Percentiles rank a stretch among this genome's conserved stretches.
Evolutionary conservation across 352 stramenopile genomes (phyloP).

Genomic region (Lagenidium giganteum): DNA sequence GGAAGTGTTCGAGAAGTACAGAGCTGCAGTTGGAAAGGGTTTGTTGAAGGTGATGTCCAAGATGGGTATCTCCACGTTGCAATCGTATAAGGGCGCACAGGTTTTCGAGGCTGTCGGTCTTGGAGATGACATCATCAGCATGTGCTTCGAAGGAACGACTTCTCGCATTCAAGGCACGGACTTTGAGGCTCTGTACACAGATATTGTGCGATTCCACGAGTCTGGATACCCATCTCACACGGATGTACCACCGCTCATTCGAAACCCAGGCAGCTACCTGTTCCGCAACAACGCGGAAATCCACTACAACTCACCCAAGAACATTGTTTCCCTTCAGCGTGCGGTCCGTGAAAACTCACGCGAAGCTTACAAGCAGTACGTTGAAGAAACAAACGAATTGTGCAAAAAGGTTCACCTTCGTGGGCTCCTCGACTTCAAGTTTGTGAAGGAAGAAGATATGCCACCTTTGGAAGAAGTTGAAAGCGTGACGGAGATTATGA

Average conservation of each 20-base stretch:
- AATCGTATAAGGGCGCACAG: constrained; percentile 94
- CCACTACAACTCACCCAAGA: constrained; percentile 94
- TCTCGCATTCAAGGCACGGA: constrained; percentile 91
- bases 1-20: constrained; percentile 66
- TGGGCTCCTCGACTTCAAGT: constrained; percentile 94
- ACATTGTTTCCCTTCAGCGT: constrained; percentile 94
- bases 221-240: constrained; percentile 81
- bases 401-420: constrained; percentile 90
- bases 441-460: constrained; percentile 86
- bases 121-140: constrained; percentile 88
- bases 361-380: constrained; percentile 92
- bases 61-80: constrained; percentile 95
- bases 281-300: constrained; percentile 92
- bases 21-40: constrained; percentile 57
- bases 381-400: constrained; percentile 85
- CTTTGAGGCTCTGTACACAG: constrained; percentile 94
- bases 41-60: constrained; percentile 88
- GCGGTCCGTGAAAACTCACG: constrained; percentile 90
- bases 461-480: constrained; percentile 92
- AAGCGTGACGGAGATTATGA: constrained; percentile 91
- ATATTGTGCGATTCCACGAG: constrained; percentile 91
- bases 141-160: constrained; percentile 83
- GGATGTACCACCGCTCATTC: constrained; percentile 81
- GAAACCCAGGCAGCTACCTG: constrained; percentile 95
- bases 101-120: constrained; percentile 96